phyloP scores from a whole-genome alignment of 441 rosid genomes.

The Populus hybrid region DNA sequence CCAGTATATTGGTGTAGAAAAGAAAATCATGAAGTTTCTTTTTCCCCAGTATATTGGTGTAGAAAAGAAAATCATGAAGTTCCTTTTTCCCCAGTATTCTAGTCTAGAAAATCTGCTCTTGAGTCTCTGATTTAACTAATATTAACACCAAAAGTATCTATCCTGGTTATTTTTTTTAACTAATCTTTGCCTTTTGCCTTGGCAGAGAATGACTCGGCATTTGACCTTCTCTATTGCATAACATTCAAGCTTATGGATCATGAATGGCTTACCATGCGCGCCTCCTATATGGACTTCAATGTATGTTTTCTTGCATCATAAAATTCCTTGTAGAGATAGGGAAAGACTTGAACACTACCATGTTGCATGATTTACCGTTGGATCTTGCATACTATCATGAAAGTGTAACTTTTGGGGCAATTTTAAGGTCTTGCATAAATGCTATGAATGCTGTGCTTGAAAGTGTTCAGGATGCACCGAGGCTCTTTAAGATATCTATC shows the following conservation, averaged over 20 bases:
- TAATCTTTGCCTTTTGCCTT: slow-evolving; percentile 2
- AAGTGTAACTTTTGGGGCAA: too few relatives aligned
- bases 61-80: neutral
- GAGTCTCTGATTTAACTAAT: neutral
- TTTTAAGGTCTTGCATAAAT: too few relatives aligned
- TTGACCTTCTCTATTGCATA: slow-evolving; percentile 92
- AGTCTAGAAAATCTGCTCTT: slow-evolving; percentile 1
- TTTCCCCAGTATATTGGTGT: neutral
- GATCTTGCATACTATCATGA: neutral
- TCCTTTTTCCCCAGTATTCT: too few relatives aligned
- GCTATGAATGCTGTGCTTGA: too few relatives aligned
- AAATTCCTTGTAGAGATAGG: neutral
- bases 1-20: neutral
- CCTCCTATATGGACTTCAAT: slow-evolving; percentile 99
- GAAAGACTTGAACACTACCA: neutral
- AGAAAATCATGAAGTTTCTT: neutral
- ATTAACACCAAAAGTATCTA: neutral
- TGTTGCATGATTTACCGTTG: neutral
- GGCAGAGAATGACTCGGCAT: slow-evolving; percentile 83
- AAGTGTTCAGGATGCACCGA: neutral
- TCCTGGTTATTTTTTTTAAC: neutral
- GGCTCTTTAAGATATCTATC: neutral
- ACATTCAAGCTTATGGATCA: slow-evolving; percentile 97
- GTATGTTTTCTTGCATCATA: slow-evolving; percentile 39
- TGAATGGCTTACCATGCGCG: slow-evolving; percentile 89